phyloP scores from a whole-genome alignment of 2,329 filamentous ascomycete genomes.

The Lachnellula hyalina region DNA sequence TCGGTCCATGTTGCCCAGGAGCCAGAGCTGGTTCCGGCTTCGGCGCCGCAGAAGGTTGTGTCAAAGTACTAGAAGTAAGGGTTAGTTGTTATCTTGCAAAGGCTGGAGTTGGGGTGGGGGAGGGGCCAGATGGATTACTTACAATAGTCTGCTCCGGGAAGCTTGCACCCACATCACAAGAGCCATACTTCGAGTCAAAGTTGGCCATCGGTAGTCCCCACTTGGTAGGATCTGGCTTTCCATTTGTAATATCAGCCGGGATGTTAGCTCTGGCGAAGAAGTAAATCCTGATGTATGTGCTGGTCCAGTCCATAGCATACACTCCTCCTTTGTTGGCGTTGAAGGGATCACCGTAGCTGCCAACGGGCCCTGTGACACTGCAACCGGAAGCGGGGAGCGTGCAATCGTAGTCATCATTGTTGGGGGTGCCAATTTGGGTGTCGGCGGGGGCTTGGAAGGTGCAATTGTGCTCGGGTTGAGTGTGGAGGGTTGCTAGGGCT shows the following conservation, averaged over 20 bases:
- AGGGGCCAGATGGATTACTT: constrained; percentile 2
- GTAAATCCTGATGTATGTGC: constrained; percentile 42
- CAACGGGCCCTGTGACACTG: constrained; percentile 31
- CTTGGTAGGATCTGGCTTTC: constrained; percentile 53
- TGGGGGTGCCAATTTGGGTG: constrained; percentile 14
- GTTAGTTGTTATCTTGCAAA: background rate
- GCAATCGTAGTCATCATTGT: constrained; percentile 36
- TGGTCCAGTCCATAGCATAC: constrained; percentile 55
- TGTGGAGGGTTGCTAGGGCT: constrained; percentile 19
- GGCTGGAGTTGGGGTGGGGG: background rate
- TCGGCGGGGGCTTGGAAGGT: constrained; percentile 14
- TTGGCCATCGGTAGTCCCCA: constrained; percentile 66
- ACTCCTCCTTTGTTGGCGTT: constrained; percentile 37
- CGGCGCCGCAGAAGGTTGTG: constrained; percentile 81
- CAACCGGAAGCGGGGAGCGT: constrained; percentile 38
- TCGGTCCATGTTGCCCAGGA: constrained; percentile 40
- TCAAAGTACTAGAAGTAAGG: constrained; percentile 46
- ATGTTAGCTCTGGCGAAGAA: constrained; percentile 60
- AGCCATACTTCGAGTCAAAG: constrained; percentile 43
- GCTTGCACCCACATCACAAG: constrained; percentile 63
- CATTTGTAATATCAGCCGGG: constrained; percentile 60
- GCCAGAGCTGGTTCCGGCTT: constrained; percentile 58
- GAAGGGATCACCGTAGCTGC: constrained; percentile 27
- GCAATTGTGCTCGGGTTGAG: constrained; percentile 7
- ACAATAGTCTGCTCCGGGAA: constrained; percentile 72